Conservation (phyloP, 2,329 filamentous ascomycete genomes). For the Coniochaeta ligniaria region DNA sequence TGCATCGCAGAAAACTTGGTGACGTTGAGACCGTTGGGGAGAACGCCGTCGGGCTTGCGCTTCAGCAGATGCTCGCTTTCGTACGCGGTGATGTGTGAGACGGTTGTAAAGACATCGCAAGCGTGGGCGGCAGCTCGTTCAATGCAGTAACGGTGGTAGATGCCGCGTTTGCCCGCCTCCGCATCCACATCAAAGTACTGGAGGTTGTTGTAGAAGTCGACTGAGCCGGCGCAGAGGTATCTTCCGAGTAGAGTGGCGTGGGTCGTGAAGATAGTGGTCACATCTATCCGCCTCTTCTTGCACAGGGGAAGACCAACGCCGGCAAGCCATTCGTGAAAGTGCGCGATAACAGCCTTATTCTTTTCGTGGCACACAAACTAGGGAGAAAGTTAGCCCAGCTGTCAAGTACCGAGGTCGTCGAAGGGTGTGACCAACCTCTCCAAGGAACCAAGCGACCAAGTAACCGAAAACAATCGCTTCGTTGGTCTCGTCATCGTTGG, state of each 20-base stretch:
- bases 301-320: slow-evolving; percentile 87
- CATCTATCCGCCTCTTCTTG: slow-evolving; percentile 90
- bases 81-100: slow-evolving; percentile 97
- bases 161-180: slow-evolving; percentile 94
- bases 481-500: slow-evolving; percentile 89
- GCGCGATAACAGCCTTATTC: slow-evolving; percentile 85
- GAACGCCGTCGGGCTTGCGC: slow-evolving; percentile 91
- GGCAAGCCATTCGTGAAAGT: slow-evolving; percentile 98
- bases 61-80: slow-evolving; percentile 97
- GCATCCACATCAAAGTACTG: slow-evolving; percentile 95
- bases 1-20: slow-evolving; percentile 98
- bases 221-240: slow-evolving; percentile 93
- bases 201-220: slow-evolving; percentile 99
- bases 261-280: slow-evolving; percentile 97
- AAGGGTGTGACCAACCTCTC: slow-evolving; percentile 60
- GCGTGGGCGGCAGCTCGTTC: slow-evolving; percentile 88
- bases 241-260: slow-evolving; percentile 92
- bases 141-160: slow-evolving; percentile 98
- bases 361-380: slow-evolving; percentile 93
- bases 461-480: slow-evolving; percentile 98
- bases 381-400: slow-evolving; percentile 10
- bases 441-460: slow-evolving; percentile 93
- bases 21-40: slow-evolving; percentile 95
- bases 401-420: background rate
- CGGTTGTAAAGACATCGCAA: slow-evolving; percentile 95